Evolutionary conservation across 139 green algal genomes (phyloP).

Genomic region (Volvox africanus): DNA sequence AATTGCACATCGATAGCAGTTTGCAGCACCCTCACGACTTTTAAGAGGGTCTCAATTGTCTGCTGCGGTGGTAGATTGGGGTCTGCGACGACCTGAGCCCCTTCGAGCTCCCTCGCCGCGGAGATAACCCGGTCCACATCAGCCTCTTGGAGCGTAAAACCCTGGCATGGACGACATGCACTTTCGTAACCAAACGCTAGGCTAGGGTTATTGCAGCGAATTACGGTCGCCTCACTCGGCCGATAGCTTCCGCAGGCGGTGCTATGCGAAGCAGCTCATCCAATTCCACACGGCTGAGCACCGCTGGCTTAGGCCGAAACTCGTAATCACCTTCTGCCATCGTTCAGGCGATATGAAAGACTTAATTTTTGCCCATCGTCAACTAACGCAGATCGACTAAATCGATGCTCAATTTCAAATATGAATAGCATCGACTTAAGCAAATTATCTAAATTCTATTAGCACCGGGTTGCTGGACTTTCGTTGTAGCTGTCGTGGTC

Average conservation of each 20-base stretch:
- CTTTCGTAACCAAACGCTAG: background rate
- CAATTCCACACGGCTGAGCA: constrained; percentile 42
- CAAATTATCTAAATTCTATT: background rate
- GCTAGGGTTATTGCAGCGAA: background rate
- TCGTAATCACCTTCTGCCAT: constrained; percentile 46
- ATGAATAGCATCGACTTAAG: too few species aligned
- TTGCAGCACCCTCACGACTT: constrained; percentile 53
- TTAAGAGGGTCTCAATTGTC: constrained; percentile 39
- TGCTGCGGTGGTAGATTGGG: constrained; percentile 31
- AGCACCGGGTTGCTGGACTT: background rate
- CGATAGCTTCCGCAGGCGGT: constrained; percentile 46
- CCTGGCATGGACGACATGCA: constrained; percentile 34
- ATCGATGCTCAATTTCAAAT: background rate
- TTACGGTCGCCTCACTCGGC: background rate
- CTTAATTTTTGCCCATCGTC: background rate
- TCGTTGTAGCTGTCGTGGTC: background rate
- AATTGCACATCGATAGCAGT: constrained; percentile 59
- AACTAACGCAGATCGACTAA: background rate
- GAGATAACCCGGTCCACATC: constrained; percentile 54
- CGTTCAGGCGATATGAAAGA: background rate
- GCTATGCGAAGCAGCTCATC: constrained; percentile 44
- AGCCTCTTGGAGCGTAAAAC: constrained; percentile 52
- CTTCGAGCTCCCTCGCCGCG: constrained; percentile 49
- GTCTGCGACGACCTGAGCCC: constrained; percentile 46
- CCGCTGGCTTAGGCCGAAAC: constrained; percentile 39